phyloP scores from a whole-genome alignment of 139 green algal genomes.

The Zygnema circumcarinatum region DNA sequence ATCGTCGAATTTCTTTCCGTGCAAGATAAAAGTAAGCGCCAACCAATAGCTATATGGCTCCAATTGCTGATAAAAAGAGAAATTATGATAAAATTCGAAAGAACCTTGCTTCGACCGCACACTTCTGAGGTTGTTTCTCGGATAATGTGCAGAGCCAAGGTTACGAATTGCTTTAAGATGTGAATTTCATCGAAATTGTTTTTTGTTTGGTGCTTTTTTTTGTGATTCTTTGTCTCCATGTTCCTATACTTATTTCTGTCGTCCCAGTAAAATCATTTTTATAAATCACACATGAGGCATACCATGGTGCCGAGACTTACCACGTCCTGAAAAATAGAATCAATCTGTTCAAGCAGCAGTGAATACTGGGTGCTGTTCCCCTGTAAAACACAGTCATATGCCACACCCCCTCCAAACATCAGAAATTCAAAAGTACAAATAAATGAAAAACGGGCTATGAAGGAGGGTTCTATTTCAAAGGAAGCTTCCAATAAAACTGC shows the following conservation, averaged over 20 bases:
- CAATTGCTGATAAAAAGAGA: too few relatives aligned
- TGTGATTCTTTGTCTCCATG: too few relatives aligned
- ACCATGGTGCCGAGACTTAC: conserved; percentile 8
- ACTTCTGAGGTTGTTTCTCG: background rate
- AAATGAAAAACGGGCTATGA: background rate
- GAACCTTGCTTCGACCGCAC: background rate
- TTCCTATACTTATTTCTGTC: too few relatives aligned
- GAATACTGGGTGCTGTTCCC: conserved; percentile 9
- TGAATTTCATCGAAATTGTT: conserved; percentile 11
- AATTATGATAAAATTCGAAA: background rate
- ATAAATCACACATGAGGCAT: background rate
- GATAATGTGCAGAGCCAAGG: background rate
- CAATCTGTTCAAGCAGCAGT: conserved; percentile 20
- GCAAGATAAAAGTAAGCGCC: too few relatives aligned
- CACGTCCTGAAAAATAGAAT: conserved; percentile 4
- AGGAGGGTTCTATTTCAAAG: background rate
- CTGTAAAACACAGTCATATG: too few relatives aligned
- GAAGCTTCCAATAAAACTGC: background rate
- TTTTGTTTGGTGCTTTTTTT: too few relatives aligned
- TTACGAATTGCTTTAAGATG: background rate
- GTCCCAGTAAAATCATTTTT: background rate
- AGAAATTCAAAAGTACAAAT: background rate
- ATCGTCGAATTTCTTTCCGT: too few relatives aligned
- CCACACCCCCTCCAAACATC: too few relatives aligned
- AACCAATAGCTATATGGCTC: too few relatives aligned